These are phyloP conservation scores for Hibiscus tridactylites DNA, from an alignment of 345 rosid genomes.

Conservation along the genomic window DNA sequence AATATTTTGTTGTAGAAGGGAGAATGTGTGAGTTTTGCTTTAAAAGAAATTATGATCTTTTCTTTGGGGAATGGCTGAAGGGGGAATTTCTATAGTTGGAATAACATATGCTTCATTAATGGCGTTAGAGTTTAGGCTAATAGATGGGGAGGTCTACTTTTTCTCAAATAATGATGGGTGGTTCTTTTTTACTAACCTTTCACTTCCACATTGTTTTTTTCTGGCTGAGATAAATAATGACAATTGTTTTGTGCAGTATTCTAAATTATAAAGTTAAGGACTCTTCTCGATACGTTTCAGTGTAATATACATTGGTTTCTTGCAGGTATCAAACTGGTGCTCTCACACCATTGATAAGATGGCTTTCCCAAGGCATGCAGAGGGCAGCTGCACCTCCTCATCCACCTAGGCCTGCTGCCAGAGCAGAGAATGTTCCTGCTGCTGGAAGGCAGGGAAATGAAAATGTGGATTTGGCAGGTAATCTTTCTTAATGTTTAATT, in stretches of 20 bases:
- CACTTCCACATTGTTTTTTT: not conserved
- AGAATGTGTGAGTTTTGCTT: not conserved
- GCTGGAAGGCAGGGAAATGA: conserved; percentile 58
- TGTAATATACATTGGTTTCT: not conserved
- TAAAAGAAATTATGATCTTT: not conserved
- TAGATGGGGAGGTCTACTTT: not conserved
- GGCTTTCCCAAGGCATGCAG: conserved; percentile 98
- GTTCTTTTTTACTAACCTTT: not conserved
- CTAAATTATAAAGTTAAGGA: not conserved
- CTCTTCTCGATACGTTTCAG: not conserved
- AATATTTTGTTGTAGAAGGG: not conserved
- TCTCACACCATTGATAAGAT: conserved; percentile 72
- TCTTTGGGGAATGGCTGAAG: not conserved
- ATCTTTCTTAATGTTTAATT: not conserved
- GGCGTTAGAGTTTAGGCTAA: not conserved
- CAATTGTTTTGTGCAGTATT: not conserved
- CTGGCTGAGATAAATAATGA: not conserved
- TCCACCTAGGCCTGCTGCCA: conserved; percentile 58
- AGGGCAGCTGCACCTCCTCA: conserved; percentile 92
- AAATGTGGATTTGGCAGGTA: conserved; percentile 56
- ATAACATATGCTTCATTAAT: not conserved
- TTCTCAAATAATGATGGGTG: not conserved
- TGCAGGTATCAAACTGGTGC: conserved; percentile 97
- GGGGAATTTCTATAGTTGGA: not conserved
- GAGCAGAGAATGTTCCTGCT: conserved; percentile 64